A percentile compares a stretch with the other conserved stretches of the same genome.
Evolutionary conservation across 805 yeast species (phyloP).

Genomic region (Priceomyces carsonii): DNA sequence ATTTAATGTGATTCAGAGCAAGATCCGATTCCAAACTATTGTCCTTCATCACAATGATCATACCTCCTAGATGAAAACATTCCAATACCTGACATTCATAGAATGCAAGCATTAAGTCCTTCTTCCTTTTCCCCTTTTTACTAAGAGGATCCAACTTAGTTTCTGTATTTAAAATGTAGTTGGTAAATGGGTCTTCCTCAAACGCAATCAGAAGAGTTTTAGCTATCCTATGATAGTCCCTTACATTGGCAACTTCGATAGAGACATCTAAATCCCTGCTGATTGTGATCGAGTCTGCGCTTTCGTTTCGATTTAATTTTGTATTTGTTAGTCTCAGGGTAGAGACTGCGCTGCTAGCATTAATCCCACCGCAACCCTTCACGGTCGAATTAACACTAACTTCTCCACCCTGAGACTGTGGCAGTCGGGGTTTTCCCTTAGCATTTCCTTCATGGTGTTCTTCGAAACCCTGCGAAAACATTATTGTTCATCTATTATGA

Average conservation of each 20-base stretch:
- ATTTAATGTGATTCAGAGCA: conserved; percentile 24
- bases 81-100: conserved; percentile 57
- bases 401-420: conserved; percentile 30
- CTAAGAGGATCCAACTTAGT: conserved; percentile 15
- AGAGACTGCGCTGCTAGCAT: neutral
- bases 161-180: conserved; percentile 47
- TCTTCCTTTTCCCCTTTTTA: conserved; percentile 23
- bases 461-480: conserved; percentile 21
- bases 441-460: conserved; percentile 34
- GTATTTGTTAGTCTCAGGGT: conserved; percentile 7
- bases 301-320: neutral
- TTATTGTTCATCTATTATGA: conserved; percentile 10
- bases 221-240: conserved; percentile 58
- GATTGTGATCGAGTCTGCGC: neutral
- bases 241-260: conserved; percentile 22
- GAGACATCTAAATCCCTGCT: conserved; percentile 13
- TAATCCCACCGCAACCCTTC: conserved; percentile 5
- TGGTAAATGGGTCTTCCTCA: conserved; percentile 54
- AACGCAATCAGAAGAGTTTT: conserved; percentile 54
- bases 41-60: conserved; percentile 52
- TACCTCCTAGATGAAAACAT: conserved; percentile 49
- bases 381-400: conserved; percentile 3
- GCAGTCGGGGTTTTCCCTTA: conserved; percentile 41
- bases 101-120: conserved; percentile 47
- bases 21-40: conserved; percentile 40